A percentile compares a stretch with the other conserved stretches of the same genome.
Conservation (phyloP, 1,284 basidiomycete genomes). For the Vanrija humicola region DNA sequence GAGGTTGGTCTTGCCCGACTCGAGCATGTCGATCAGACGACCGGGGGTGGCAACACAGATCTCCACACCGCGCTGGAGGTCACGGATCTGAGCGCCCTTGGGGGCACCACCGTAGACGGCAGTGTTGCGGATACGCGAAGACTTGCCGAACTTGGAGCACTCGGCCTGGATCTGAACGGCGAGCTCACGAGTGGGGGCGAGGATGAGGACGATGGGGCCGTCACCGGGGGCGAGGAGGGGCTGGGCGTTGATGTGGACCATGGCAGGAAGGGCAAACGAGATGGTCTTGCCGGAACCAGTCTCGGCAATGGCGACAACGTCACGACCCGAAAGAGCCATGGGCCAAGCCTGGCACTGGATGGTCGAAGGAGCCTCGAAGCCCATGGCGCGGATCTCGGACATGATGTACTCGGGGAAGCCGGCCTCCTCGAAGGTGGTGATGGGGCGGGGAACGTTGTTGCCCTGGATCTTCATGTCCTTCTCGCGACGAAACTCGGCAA, state of each 20-base stretch:
- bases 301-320: slow-evolving; percentile 94
- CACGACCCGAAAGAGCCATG: slow-evolving; percentile 89
- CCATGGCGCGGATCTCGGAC: slow-evolving; percentile 87
- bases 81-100: slow-evolving; percentile 96
- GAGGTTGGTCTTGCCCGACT: slow-evolving; percentile 92
- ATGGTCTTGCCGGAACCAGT: slow-evolving; percentile 98
- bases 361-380: slow-evolving; percentile 82
- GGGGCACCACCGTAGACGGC: slow-evolving; percentile 98
- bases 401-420: slow-evolving; percentile 96
- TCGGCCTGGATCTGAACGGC: slow-evolving; percentile 99
- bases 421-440: slow-evolving; percentile 87
- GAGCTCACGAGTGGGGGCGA: slow-evolving; percentile 96
- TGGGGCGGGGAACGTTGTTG: slow-evolving; percentile 78
- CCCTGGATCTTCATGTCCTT: slow-evolving; percentile 96
- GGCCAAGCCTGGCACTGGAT: slow-evolving; percentile 99
- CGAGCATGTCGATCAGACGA: slow-evolving; percentile 93
- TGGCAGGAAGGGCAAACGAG: slow-evolving; percentile 94
- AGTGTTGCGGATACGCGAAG: slow-evolving; percentile 94
- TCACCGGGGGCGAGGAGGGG: slow-evolving; percentile 89
- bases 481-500: slow-evolving; percentile 74
- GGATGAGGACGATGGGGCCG: slow-evolving; percentile 92
- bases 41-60: slow-evolving; percentile 96
- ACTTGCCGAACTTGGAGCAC: slow-evolving; percentile 96
- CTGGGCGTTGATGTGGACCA: slow-evolving; percentile 99
- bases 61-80: slow-evolving; percentile 93